phyloP scores from a whole-genome alignment of 257 asterid genomes.

The Solanum stenotomum region DNA sequence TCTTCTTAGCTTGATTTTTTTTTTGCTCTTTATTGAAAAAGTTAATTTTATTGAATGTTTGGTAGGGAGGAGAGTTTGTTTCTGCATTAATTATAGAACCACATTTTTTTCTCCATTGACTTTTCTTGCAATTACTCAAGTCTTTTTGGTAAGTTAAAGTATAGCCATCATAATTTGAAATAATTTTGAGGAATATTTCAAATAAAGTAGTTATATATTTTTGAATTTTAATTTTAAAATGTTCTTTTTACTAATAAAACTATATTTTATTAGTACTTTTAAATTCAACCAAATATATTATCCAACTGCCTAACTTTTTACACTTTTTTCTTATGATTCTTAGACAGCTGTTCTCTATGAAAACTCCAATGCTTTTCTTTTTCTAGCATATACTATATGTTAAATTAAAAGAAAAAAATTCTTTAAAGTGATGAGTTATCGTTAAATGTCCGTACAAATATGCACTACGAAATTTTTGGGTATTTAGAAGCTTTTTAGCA shows the following conservation, averaged over 20 bases:
- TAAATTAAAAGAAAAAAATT: constrained; percentile 5
- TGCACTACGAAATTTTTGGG: constrained; percentile 20
- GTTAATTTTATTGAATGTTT: background rate
- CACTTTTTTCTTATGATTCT: background rate
- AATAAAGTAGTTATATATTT: background rate
- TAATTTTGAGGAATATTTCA: background rate
- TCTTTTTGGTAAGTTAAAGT: background rate
- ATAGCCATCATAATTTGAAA: background rate
- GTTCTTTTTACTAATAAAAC: background rate
- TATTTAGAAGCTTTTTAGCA: background rate
- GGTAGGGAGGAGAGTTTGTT: background rate
- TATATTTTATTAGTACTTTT: background rate
- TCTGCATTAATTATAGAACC: background rate
- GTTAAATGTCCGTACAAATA: constrained; percentile 3
- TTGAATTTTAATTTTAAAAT: background rate
- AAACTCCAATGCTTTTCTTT: background rate
- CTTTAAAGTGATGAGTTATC: constrained; percentile 1
- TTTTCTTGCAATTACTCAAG: background rate
- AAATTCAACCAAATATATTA: background rate
- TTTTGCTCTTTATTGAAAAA: background rate
- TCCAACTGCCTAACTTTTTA: background rate
- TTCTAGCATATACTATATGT: background rate
- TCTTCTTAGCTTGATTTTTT: background rate
- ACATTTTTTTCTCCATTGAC: background rate
- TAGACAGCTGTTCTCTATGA: background rate